A percentile compares a stretch with the other conserved stretches of the same genome.
These are phyloP conservation scores for Lachancea dasiensis DNA, from an alignment of 805 yeast genomes.

Conservation along the genomic window DNA sequence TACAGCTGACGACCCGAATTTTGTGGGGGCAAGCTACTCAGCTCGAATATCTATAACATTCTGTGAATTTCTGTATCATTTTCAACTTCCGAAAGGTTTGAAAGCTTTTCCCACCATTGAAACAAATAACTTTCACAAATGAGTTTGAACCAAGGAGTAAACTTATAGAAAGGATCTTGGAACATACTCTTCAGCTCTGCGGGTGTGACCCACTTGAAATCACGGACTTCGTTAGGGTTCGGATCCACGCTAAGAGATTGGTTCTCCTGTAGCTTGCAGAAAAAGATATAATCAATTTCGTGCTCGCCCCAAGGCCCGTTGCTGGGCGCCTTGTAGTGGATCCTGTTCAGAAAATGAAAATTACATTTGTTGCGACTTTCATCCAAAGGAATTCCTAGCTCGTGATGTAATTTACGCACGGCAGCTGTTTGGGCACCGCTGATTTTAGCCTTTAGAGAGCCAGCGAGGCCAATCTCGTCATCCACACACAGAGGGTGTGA, in stretches of 20 bases:
- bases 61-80: conserved; percentile 34
- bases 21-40: not conserved
- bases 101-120: conserved; percentile 87
- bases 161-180: conserved; percentile 53
- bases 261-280: conserved; percentile 52
- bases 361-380: conserved; percentile 54
- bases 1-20: not conserved
- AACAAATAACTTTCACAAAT: conserved; percentile 88
- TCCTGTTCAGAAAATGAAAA: conserved; percentile 83
- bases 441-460: conserved; percentile 51
- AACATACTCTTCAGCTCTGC: conserved; percentile 72
- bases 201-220: conserved; percentile 64
- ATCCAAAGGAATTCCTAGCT: conserved; percentile 68
- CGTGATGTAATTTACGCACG: conserved; percentile 86
- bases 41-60: conserved; percentile 27
- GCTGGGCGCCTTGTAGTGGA: conserved; percentile 87
- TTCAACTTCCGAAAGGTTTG: conserved; percentile 46
- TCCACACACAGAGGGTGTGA: conserved; percentile 90
- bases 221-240: conserved; percentile 83
- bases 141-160: conserved; percentile 98
- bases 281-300: conserved; percentile 90
- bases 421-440: conserved; percentile 85
- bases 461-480: conserved; percentile 62
- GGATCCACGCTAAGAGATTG: conserved; percentile 44
- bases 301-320: conserved; percentile 94